Evolutionary conservation across 129 eudicot genomes (phyloP).

Genomic region (Artemisia tridentata): DNA sequence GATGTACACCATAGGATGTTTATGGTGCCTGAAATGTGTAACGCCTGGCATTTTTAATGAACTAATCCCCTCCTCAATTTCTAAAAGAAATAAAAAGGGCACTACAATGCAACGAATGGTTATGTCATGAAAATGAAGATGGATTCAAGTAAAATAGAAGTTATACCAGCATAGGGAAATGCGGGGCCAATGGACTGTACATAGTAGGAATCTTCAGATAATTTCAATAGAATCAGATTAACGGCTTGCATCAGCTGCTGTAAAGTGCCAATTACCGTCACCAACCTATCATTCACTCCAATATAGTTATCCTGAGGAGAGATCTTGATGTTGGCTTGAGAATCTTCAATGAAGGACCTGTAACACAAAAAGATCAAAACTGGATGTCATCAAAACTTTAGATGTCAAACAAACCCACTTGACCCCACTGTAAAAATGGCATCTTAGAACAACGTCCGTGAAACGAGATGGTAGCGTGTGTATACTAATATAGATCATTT

Average conservation of each 20-base stretch:
- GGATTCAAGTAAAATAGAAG: constrained; percentile 5
- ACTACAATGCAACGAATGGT: neutral
- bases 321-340: constrained; percentile 81
- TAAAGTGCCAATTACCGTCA: constrained; percentile 70
- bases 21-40: constrained; percentile 6
- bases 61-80: neutral
- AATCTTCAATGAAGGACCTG: constrained; percentile 92
- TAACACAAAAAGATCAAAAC: constrained; percentile 17
- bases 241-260: constrained; percentile 78
- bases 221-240: constrained; percentile 64
- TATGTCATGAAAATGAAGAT: neutral
- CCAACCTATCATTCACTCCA: constrained; percentile 88
- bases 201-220: constrained; percentile 68
- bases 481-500: neutral
- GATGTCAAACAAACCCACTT: neutral
- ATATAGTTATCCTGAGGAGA: constrained; percentile 74
- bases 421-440: too few species aligned
- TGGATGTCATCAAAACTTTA: constrained; percentile 12
- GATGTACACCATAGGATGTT: neutral
- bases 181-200: constrained; percentile 62
- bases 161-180: constrained; percentile 74
- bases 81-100: neutral
- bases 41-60: constrained; percentile 15
- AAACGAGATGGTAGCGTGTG: neutral
- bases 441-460: too few species aligned